These are phyloP conservation scores for Thuidium tamariscinum DNA, from an alignment of 225 moss, liverwort and hornwort genomes.

Conservation along the genomic window DNA sequence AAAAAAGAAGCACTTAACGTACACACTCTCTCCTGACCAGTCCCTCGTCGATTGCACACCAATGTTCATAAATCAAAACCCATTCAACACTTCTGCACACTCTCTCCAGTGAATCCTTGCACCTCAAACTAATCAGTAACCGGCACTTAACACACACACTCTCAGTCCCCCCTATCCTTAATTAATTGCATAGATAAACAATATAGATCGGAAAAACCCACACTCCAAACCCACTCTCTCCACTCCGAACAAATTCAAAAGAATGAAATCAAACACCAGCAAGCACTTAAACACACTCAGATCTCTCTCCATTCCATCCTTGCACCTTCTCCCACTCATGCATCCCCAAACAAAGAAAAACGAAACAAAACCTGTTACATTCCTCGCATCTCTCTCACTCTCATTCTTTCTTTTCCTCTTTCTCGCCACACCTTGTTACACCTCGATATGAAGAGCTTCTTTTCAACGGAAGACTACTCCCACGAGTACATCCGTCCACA, in stretches of 20 bases:
- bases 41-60: neutral
- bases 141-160: no score
- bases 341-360: neutral
- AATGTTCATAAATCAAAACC: neutral
- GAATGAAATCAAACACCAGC: neutral
- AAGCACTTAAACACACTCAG: neutral
- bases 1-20: neutral
- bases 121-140: neutral
- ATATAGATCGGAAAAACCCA: neutral
- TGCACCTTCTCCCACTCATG: neutral
- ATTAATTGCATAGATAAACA: neutral
- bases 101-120: neutral
- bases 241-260: neutral
- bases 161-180: neutral
- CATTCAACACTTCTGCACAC: neutral
- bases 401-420: neutral
- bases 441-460: constrained; percentile 16
- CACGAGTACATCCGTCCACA: neutral
- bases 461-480: neutral
- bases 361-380: neutral
- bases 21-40: neutral
- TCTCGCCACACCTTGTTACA: constrained; percentile 3
- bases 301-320: neutral
- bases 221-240: neutral
- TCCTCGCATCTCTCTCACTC: neutral